Evolutionary conservation across 2,329 filamentous ascomycete genomes (phyloP), one percentile per base, ranked within the genome.

Genomic region (Ophiostoma perfectum): DNA sequence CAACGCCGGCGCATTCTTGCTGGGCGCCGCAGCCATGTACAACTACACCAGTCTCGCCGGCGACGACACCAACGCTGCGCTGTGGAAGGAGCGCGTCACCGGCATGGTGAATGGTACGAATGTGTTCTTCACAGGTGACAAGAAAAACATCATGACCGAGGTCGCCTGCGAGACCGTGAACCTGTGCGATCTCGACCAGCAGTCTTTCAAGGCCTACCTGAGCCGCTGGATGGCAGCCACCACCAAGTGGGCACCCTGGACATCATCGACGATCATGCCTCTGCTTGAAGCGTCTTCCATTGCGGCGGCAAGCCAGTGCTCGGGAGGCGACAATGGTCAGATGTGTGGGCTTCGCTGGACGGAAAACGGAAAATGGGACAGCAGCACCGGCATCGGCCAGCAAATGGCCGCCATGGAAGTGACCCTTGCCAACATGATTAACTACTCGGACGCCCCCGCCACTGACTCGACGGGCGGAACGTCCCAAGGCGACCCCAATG

Each of bases 351-450:
- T 86, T 67, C 83, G 83, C 70, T 90, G 87, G 86, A 82, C 81
- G 16, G 60, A 70, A 14, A 65, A 71, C 36, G 71, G 70, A 5
- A 14, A 14, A 8, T 90, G 83, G 77, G 87, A 90, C 74, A 84
- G 85, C 38, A 81, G 80, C 1, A 82, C 80, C 6, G 88, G 88
- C 6, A 83, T 90, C 2, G 89, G 89, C 5, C 87, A 90, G 75
- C 88, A 90, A 77, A 91, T 91, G 88, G 82, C 85, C 1, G 87
- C 85, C 2, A 79, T 91, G 75, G 86, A 90, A 73, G 81, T 89
- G 9, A 83, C 89, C 6, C 81, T 90, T 63, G 83, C 83, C 49
- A 88, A 86, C 73, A 80, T 88, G 75, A 83, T 89, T 65, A 73
- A 80, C 47, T 71, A 80, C 6, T 78, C 76, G 7, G 73, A 77